Base-by-base conservation (phyloP, 495 filamentous ascomycete species). In the Talaromyces wortmannii region DNA sequence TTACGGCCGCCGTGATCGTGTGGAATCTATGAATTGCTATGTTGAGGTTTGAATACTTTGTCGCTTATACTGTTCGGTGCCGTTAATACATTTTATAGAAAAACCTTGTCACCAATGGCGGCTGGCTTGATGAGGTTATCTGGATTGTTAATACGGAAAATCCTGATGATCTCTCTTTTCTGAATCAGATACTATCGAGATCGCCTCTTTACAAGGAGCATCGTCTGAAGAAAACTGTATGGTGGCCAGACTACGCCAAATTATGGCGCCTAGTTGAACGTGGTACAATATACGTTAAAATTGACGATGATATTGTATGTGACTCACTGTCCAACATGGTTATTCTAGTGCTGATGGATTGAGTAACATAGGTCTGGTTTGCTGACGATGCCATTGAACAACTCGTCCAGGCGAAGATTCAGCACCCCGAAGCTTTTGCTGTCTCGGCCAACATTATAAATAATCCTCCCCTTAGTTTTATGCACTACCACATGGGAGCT, bases 391-490 rank as follows among this genome's bases (percentile, higher is more conserved):
- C 75, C 23, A 74, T 78, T 47, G 68, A 74, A 6, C 62, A 67
- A 44, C 43, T 78, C 4, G 70, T 78, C 30, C 62, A 68, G 15
- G 72, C 67, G 15, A 59, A 67, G 48, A 57, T 72, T 31, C 64
- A 71, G 12, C 65, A 71, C 32, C 73, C 75, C 13, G 63, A 78
- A 31, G 67, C 70, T 7, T 70, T 70, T 53, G 68, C 65, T 55
- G 63, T 78, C 0, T 71, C 73, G 10, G 73, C 75, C 49, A 77
- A 75, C 58, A 57, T 77, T 23, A 67, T 78, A 58, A 78, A 78
- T 52, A 71, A 68, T 50, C 72, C 72, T 0, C 55, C 67, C 30
- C 72, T 71, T 3, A 65, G 63, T 29, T 78, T 70, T 58, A 59
- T 76, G 36, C 75, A 78, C 50, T 71, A 73, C 51, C 67, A 68